phyloP scores from a whole-genome alignment of 495 filamentous ascomycete species.

The Penicillium simplicissimum region DNA sequence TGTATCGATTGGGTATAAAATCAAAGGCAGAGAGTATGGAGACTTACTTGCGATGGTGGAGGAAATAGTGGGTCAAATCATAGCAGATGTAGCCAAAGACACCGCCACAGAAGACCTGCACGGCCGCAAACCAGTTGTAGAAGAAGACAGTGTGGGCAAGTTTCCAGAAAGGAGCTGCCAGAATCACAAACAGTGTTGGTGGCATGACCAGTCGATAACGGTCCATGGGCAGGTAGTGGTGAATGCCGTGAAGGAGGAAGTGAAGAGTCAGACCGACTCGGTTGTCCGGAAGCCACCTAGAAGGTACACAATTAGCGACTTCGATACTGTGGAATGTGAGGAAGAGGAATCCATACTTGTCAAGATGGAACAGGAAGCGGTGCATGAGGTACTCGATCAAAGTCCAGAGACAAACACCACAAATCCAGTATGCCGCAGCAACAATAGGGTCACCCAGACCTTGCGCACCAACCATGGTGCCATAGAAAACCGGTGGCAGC shows the following conservation, averaged over 20 bases:
- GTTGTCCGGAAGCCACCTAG: conserved; percentile 87
- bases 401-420: conserved; percentile 79
- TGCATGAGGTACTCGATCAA: conserved; percentile 90
- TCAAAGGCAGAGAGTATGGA: neutral
- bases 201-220: conserved; percentile 97
- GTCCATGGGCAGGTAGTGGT: conserved; percentile 99
- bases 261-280: conserved; percentile 83
- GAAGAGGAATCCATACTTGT: conserved; percentile 61
- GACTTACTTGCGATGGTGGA: conserved; percentile 90
- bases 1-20: neutral
- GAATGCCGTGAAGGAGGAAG: conserved; percentile 94
- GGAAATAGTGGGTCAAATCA: conserved; percentile 97
- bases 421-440: conserved; percentile 57
- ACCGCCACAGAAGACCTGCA: conserved; percentile 79
- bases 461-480: conserved; percentile 62
- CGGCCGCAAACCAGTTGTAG: conserved; percentile 81
- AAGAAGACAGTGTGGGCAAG: conserved; percentile 81
- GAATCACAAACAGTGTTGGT: conserved; percentile 78
- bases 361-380: conserved; percentile 91
- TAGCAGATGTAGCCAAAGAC: conserved; percentile 96
- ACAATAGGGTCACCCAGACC: conserved; percentile 50
- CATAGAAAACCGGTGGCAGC: conserved; percentile 80
- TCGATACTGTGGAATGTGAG: neutral
- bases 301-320: conserved; percentile 17
- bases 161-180: conserved; percentile 92